A percentile compares a stretch with the other conserved stretches of the same genome.
Evolutionary conservation across 495 filamentous ascomycete species (phyloP).

Genomic region (Umbilicaria muhlenbergii): DNA sequence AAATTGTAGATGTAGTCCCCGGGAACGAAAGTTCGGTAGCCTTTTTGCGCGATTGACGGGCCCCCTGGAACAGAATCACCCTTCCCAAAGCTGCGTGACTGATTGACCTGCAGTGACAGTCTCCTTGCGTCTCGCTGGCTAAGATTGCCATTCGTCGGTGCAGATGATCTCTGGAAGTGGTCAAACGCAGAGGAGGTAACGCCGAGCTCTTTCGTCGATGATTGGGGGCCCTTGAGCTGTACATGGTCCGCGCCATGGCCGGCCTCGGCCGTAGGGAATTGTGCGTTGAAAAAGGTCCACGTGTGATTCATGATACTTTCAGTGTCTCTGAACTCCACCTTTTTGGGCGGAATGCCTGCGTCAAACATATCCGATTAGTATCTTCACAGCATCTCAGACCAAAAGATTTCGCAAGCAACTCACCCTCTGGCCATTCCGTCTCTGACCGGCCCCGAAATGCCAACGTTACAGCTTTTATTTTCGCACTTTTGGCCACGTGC

Average conservation of each 20-base stretch:
- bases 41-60: slow-evolving; percentile 59
- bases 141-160: slow-evolving; percentile 18
- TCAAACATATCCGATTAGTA: neutral
- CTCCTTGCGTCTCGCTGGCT: slow-evolving; percentile 38
- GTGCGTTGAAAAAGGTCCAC: slow-evolving; percentile 71
- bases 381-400: neutral
- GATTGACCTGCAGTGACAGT: slow-evolving; percentile 62
- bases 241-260: slow-evolving; percentile 53
- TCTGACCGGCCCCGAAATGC: slow-evolving; percentile 72
- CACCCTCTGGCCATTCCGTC: slow-evolving; percentile 95
- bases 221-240: slow-evolving; percentile 26
- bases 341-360: slow-evolving; percentile 74
- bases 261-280: slow-evolving; percentile 40
- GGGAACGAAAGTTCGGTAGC: slow-evolving; percentile 77
- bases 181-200: slow-evolving; percentile 19
- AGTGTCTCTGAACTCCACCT: slow-evolving; percentile 68
- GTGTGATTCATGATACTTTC: slow-evolving; percentile 61
- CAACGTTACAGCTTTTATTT: slow-evolving; percentile 86
- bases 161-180: slow-evolving; percentile 18
- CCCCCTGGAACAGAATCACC: slow-evolving; percentile 47
- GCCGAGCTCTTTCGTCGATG: slow-evolving; percentile 32
- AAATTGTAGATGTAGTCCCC: slow-evolving; percentile 93
- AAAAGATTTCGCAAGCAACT: neutral
- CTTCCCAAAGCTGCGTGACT: slow-evolving; percentile 77
- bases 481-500: slow-evolving; percentile 73